Conservation (phyloP, 192 early-diverging fungal genomes). For the Funneliformis geosporum region DNA sequence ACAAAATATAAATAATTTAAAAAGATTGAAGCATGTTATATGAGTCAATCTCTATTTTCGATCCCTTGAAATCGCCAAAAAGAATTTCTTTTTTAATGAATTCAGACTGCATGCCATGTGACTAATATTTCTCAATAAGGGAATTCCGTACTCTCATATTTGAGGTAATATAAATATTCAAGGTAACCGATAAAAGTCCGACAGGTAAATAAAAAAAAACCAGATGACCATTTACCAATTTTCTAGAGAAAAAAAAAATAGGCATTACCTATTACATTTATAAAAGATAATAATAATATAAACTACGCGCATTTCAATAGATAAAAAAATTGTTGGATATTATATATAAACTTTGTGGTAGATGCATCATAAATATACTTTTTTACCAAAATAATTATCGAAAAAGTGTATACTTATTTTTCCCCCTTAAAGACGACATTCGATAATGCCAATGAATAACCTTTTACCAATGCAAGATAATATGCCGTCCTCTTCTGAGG, state of each 20-base stretch:
- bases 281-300: neutral
- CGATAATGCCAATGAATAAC: neutral
- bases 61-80: neutral
- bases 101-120: neutral
- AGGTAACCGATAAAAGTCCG: neutral
- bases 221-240: neutral
- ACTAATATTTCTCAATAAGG: no score
- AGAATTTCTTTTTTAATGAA: neutral
- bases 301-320: neutral
- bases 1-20: no score
- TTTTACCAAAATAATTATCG: neutral
- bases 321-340: neutral
- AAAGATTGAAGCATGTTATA: neutral
- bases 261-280: neutral
- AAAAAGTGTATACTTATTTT: neutral
- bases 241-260: neutral
- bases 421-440: neutral
- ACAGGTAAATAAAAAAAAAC: neutral
- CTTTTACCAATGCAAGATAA: neutral
- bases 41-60: neutral
- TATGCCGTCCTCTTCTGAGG: conserved; percentile 10
- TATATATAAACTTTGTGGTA: neutral
- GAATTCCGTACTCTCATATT: neutral
- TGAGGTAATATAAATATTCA: neutral
- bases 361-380: neutral